Conservation (phyloP, 2,329 filamentous ascomycete species). For the Stachybotrys elegans region DNA sequence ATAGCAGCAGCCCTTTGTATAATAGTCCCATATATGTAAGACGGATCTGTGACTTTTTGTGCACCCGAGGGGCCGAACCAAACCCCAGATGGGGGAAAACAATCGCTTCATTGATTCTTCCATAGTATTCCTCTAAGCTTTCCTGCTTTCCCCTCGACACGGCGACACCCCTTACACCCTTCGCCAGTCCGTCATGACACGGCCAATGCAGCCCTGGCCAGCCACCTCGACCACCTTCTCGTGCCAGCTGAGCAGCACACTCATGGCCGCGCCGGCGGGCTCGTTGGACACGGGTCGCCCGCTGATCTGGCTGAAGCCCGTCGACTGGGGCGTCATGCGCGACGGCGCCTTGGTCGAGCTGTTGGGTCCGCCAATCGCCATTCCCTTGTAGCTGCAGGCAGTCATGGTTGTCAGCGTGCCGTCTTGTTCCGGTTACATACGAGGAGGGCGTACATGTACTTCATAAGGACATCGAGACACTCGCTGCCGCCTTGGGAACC, state of each 20-base stretch:
- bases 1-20: no score
- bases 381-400: constrained; percentile 74
- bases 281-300: constrained; percentile 50
- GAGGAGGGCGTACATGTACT: constrained; percentile 76
- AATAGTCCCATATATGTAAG: no score
- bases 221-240: constrained; percentile 96
- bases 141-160: no score
- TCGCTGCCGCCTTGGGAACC: constrained; percentile 74
- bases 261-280: constrained; percentile 85
- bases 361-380: constrained; percentile 49
- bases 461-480: constrained; percentile 89
- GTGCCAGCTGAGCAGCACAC: constrained; percentile 95
- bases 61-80: no score
- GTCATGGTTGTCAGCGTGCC: no score
- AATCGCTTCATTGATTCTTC: no score
- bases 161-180: constrained; percentile 52
- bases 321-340: constrained; percentile 65
- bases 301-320: constrained; percentile 77
- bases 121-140: no score
- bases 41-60: no score
- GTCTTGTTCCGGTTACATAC: no score
- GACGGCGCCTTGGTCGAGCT: constrained; percentile 37
- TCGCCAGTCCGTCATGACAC: constrained; percentile 94
- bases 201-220: constrained; percentile 83
- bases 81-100: no score